Percentiles rank a stretch among this genome's conserved stretches.
These are phyloP conservation scores for Termitomyces sp. DNA, from an alignment of 768 basidiomycete species.

Conservation along the genomic window DNA sequence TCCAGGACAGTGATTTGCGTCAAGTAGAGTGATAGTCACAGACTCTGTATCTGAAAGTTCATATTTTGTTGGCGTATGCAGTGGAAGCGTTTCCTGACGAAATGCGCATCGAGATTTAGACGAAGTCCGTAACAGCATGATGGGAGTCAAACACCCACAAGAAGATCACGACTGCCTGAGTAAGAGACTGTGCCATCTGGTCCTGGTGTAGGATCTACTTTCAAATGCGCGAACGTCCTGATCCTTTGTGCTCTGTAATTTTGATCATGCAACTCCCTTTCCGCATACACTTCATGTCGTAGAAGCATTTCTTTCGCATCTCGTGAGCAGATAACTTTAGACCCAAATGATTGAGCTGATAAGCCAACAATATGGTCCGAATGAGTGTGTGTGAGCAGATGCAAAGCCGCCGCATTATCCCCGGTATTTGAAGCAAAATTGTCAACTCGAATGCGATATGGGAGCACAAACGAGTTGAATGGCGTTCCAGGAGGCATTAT, in stretches of 20 bases:
- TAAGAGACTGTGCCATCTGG: constrained; percentile 48
- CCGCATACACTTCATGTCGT: constrained; percentile 66
- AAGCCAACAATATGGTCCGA: constrained; percentile 84
- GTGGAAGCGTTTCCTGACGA: constrained; percentile 50
- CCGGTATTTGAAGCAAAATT: constrained; percentile 54
- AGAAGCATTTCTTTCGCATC: constrained; percentile 89
- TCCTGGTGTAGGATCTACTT: constrained; percentile 44
- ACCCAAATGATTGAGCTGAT: constrained; percentile 69
- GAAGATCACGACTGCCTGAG: constrained; percentile 59
- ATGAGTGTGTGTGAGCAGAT: constrained; percentile 89
- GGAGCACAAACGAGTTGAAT: constrained; percentile 69
- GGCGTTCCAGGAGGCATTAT: constrained; percentile 77
- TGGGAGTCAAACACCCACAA: constrained; percentile 40
- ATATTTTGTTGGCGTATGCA: constrained; percentile 62
- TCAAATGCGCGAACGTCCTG: constrained; percentile 67
- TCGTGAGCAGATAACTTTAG: constrained; percentile 70
- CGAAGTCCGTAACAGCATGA: background rate
- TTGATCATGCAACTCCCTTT: constrained; percentile 55
- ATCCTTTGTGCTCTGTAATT: constrained; percentile 48
- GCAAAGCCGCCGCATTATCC: constrained; percentile 43
- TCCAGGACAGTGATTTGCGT: constrained; percentile 95
- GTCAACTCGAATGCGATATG: constrained; percentile 86
- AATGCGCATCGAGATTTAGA: background rate
- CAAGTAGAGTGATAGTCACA: constrained; percentile 76
- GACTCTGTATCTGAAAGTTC: constrained; percentile 53